Evolutionary conservation across 192 early-diverging fungal species (phyloP), one percentile per base, ranked within the genome.

Genomic region (Kickxella alabastrina): DNA sequence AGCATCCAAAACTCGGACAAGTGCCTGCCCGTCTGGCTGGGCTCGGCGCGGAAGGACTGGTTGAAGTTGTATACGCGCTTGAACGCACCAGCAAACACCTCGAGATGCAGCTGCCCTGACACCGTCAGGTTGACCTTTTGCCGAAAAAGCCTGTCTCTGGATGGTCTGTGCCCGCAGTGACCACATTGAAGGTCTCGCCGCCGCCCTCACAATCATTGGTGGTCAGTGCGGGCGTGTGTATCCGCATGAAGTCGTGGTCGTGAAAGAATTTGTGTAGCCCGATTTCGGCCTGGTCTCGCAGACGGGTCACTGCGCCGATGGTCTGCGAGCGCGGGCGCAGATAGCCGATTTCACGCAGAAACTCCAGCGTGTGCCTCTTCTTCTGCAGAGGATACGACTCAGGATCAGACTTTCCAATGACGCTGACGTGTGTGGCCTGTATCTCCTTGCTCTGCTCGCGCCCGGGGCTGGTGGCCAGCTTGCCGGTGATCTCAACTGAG

Each of bases 1-100:
- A 91, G 57, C 92, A 95, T 95, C 89, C 91, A 93, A 51, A 95
- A 95, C 65, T 95, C 92, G 2, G 91, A 86, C 17, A 95, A 46
- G 62, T 95, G 92, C 19, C 90, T 82, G 5, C 87, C 83, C 3
- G 88, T 89, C 49, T 83, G 69, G 10, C 86, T 87, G 12, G 82
- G 80, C 56, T 95, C 92, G 9, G 92, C 92, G 9, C 92, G 76
- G 55, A 95, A 95, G 0, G 85, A 75, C 15, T 87, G 92, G 12
- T 85, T 82, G 59, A 95, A 79, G 0, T 87, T 88, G 61, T 88
- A 95, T 1, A 90, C 90, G 17, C 90, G 67, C 10, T 85, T 79
- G 29, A 91, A 65, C 0, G 86, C 82, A 0, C 77, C 72, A 3
- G 86, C 80, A 40, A 88, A 68, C 4, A 89, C 79, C 65, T 93